These are phyloP conservation scores for Calycina marina DNA, from an alignment of 2,329 filamentous ascomycete genomes.

Conservation along the genomic window DNA sequence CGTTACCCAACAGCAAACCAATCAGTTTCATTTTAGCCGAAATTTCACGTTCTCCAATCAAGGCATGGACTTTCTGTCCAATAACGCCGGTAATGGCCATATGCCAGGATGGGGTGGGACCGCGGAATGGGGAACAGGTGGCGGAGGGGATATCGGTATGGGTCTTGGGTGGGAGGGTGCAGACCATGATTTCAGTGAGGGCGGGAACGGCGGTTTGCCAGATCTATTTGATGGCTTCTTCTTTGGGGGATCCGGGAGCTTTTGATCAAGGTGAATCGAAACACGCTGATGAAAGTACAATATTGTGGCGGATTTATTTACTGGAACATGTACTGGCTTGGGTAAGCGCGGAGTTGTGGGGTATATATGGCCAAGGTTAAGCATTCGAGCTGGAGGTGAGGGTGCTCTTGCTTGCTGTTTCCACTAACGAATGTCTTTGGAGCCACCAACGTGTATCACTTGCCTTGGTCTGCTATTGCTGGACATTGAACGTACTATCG, in stretches of 20 bases:
- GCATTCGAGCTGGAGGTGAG: too few species aligned
- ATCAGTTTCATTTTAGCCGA: neutral
- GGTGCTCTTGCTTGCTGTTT: too few species aligned
- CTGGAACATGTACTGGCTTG: too few species aligned
- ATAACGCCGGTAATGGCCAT: neutral
- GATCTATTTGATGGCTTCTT: slow-evolving; percentile 1
- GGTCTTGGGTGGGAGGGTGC: neutral
- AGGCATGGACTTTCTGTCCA: neutral
- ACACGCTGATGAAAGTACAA: too few species aligned
- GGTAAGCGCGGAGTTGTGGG: too few species aligned
- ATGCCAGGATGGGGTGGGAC: neutral
- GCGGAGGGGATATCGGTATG: neutral
- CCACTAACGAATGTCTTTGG: too few species aligned
- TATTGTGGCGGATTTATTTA: too few species aligned
- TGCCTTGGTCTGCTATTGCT: too few species aligned
- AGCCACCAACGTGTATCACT: too few species aligned
- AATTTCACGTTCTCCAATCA: neutral
- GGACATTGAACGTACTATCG: too few species aligned
- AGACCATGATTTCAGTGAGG: slow-evolving; percentile 1
- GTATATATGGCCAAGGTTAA: too few species aligned
- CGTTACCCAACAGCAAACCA: neutral
- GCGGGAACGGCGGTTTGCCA: neutral
- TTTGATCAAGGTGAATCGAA: too few species aligned
- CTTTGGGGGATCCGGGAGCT: slow-evolving; percentile 1
- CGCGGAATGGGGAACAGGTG: neutral